phyloP scores from a whole-genome alignment of 805 yeast species.

The Wickerhamomyces chambardii region DNA sequence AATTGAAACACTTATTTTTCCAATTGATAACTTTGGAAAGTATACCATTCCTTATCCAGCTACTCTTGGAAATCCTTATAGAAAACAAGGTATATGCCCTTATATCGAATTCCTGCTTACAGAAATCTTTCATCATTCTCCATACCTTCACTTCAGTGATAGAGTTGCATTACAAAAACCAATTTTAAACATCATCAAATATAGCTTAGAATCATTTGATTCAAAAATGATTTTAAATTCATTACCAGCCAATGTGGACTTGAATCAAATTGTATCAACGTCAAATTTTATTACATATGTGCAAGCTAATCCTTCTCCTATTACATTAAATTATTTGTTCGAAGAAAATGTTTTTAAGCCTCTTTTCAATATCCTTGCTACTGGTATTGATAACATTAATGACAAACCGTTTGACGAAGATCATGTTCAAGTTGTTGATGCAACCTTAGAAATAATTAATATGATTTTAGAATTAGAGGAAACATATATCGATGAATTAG shows the following conservation, averaged over 20 bases:
- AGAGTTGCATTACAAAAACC: slow-evolving; percentile 39
- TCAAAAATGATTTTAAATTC: slow-evolving; percentile 42
- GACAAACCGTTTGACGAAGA: slow-evolving; percentile 26
- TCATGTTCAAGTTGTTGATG: slow-evolving; percentile 26
- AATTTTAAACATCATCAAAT: slow-evolving; percentile 42
- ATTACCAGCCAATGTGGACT: slow-evolving; percentile 39
- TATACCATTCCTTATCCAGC: slow-evolving; percentile 44
- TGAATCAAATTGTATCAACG: slow-evolving; percentile 37
- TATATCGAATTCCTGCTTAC: slow-evolving; percentile 66
- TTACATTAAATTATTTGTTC: slow-evolving; percentile 53
- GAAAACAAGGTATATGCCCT: slow-evolving; percentile 70
- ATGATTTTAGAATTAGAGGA: slow-evolving; percentile 44
- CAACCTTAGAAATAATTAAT: slow-evolving; percentile 35
- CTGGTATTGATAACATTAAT: slow-evolving; percentile 50
- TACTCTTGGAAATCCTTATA: slow-evolving; percentile 49
- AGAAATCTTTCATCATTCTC: slow-evolving; percentile 53
- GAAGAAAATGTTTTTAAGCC: slow-evolving; percentile 45
- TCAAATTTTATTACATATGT: slow-evolving; percentile 39
- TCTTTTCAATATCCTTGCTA: slow-evolving; percentile 45
- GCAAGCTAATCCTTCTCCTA: slow-evolving; percentile 63
- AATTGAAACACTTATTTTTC: slow-evolving; percentile 25
- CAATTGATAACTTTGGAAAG: slow-evolving; percentile 27
- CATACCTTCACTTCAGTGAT: slow-evolving; percentile 25
- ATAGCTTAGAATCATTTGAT: slow-evolving; percentile 40
- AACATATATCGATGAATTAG: slow-evolving; percentile 44